Conservation (phyloP, 768 basidiomycete species). For the Tylopilus plumbeoviolaceoides region DNA sequence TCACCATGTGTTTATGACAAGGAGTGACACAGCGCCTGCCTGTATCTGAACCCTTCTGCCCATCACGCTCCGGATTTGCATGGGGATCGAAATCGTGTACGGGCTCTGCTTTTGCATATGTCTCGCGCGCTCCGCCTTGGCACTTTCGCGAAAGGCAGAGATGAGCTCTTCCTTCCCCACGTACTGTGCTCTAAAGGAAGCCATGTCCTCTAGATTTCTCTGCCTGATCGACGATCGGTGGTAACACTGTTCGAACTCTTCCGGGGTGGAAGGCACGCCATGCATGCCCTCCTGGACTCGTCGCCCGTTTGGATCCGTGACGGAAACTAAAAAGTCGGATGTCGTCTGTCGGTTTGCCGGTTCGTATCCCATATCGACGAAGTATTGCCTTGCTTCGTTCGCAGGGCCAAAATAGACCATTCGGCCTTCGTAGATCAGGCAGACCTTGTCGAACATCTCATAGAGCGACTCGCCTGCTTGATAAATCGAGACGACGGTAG, state of each 20-base stretch:
- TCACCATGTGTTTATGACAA: slow-evolving; percentile 30
- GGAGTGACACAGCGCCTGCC: slow-evolving; percentile 34
- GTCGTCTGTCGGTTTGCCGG: slow-evolving; percentile 58
- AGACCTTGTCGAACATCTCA: slow-evolving; percentile 66
- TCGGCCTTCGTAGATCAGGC: slow-evolving; percentile 55
- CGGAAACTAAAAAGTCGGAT: slow-evolving; percentile 56
- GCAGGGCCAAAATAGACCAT: slow-evolving; percentile 61
- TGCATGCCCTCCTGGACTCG: slow-evolving; percentile 33
- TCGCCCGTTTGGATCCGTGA: slow-evolving; percentile 64
- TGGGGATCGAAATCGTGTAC: slow-evolving; percentile 46
- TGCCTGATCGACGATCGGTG: slow-evolving; percentile 36
- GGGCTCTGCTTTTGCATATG: slow-evolving; percentile 41
- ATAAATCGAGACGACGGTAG: slow-evolving; percentile 81
- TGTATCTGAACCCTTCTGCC: slow-evolving; percentile 45
- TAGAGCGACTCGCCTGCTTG: slow-evolving; percentile 75
- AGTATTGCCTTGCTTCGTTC: slow-evolving; percentile 51
- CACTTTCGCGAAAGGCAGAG: slow-evolving; percentile 46
- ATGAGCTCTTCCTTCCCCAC: slow-evolving; percentile 43
- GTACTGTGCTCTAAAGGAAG: slow-evolving; percentile 41
- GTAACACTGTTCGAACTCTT: slow-evolving; percentile 54
- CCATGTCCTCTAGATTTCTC: slow-evolving; percentile 46
- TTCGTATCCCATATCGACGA: slow-evolving; percentile 52
- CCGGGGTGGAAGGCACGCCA: slow-evolving; percentile 41
- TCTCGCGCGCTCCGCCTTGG: slow-evolving; percentile 49
- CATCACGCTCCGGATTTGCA: slow-evolving; percentile 47